A percentile compares a stretch with the other conserved stretches of the same genome.
Evolutionary conservation across 805 yeast genomes (phyloP).

Genomic region (Candida palmyrensis): DNA sequence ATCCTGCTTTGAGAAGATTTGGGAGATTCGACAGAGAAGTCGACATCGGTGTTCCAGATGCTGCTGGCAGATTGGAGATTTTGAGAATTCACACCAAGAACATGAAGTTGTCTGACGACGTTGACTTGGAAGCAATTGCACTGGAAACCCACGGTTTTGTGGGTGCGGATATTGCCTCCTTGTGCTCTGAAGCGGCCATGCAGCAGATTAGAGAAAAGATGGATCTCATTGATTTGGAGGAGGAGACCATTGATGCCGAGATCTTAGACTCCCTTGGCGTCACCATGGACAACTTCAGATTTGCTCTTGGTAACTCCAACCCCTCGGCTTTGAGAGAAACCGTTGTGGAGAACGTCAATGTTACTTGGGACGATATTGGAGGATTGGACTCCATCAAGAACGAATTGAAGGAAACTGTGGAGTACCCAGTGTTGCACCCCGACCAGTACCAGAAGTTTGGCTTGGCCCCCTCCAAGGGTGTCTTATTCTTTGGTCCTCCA

Average conservation of each 20-base stretch:
- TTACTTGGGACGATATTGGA: constrained; percentile 99
- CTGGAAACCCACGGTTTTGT: constrained; percentile 99
- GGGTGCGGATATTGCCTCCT: constrained; percentile 97
- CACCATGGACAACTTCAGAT: constrained; percentile 97
- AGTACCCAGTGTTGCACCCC: constrained; percentile 98
- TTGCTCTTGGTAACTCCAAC: constrained; percentile 95
- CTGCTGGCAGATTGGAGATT: constrained; percentile 96
- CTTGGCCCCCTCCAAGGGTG: constrained; percentile 97
- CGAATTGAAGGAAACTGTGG: constrained; percentile 98
- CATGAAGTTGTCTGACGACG: constrained; percentile 94
- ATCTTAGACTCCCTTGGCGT: constrained; percentile 94
- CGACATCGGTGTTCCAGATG: constrained; percentile 93
- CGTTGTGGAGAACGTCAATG: constrained; percentile 97
- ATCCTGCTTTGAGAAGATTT: constrained; percentile 80
- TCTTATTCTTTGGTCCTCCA: constrained; percentile 97
- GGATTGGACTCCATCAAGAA: constrained; percentile 94
- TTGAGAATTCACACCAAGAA: constrained; percentile 96
- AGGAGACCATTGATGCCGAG: constrained; percentile 96
- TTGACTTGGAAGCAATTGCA: constrained; percentile 92
- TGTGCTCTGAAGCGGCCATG: constrained; percentile 99
- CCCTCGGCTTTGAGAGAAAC: constrained; percentile 99
- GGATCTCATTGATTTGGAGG: constrained; percentile 95
- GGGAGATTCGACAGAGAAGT: constrained; percentile 86
- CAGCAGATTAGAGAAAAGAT: constrained; percentile 99
- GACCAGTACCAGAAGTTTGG: constrained; percentile 98